phyloP scores from a whole-genome alignment of 2,329 filamentous ascomycete species.

The Xenosphaeropsis pyriputrescens region DNA sequence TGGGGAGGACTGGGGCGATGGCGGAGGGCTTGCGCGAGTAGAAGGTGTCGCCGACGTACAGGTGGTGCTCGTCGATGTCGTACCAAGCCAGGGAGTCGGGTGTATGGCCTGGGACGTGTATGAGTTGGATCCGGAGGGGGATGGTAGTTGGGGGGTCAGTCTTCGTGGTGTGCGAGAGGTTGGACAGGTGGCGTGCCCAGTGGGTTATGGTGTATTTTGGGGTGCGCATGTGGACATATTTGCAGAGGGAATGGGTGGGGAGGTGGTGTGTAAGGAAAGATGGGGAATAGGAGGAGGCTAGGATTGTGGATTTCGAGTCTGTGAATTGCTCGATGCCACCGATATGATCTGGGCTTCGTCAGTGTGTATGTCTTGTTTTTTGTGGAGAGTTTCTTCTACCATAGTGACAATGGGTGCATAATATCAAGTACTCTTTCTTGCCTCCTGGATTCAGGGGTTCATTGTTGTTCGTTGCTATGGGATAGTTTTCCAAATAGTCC shows the following conservation, averaged over 20 bases:
- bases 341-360: conserved; percentile 16
- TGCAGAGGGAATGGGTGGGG: conserved; percentile 24
- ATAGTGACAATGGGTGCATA: conserved; percentile 31
- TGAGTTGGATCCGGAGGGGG: conserved; percentile 22
- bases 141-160: conserved; percentile 4
- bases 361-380: too few relatives aligned
- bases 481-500: conserved; percentile 24
- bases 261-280: conserved; percentile 25
- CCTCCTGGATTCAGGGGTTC: conserved; percentile 21
- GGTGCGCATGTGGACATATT: conserved; percentile 19
- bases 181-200: conserved; percentile 23
- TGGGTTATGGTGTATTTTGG: conserved; percentile 24
- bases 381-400: conserved; percentile 4
- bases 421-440: conserved; percentile 21
- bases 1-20: conserved; percentile 15
- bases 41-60: conserved; percentile 30
- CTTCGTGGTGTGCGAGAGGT: conserved; percentile 9
- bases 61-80: conserved; percentile 24
- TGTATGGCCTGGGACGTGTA: conserved; percentile 30
- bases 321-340: conserved; percentile 13
- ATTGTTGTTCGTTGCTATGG: conserved; percentile 19
- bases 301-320: conserved; percentile 8
- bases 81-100: conserved; percentile 29
- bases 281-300: conserved; percentile 20
- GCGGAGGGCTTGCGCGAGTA: conserved; percentile 20